Percentiles rank a stretch among this genome's conserved stretches.
These are phyloP conservation scores for Yamadazyma mexicana DNA, from an alignment of 1,139 yeast genomes.

Conservation along the genomic window DNA sequence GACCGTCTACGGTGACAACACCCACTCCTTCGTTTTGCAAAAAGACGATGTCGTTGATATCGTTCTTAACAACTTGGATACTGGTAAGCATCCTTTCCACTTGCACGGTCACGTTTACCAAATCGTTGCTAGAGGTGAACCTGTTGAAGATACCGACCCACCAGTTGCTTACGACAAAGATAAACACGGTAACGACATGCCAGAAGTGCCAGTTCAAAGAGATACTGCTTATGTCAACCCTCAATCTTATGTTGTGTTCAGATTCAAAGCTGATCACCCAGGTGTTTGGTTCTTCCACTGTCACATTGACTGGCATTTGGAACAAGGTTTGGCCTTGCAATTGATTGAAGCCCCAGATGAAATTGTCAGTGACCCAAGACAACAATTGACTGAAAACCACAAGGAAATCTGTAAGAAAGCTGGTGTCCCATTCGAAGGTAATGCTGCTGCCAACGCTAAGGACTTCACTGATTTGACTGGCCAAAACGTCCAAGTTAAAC, in stretches of 20 bases:
- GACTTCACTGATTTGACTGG: conserved; percentile 58
- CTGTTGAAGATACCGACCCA: conserved; percentile 47
- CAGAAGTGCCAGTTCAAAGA: conserved; percentile 62
- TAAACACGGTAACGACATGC: conserved; percentile 52
- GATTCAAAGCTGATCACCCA: conserved; percentile 79
- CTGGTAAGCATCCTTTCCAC: conserved; percentile 93
- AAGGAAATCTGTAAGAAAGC: conserved; percentile 46
- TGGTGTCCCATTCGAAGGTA: conserved; percentile 51
- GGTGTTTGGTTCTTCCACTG: conserved; percentile 96
- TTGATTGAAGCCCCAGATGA: conserved; percentile 72
- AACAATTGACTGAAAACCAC: conserved; percentile 47
- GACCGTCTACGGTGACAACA: conserved; percentile 65
- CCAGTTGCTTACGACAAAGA: conserved; percentile 52
- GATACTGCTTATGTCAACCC: conserved; percentile 67
- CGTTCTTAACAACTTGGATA: conserved; percentile 71
- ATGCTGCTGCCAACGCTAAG: conserved; percentile 65
- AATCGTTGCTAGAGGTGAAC: conserved; percentile 60
- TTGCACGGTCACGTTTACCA: conserved; percentile 86
- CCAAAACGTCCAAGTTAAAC: conserved; percentile 53
- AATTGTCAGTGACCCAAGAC: conserved; percentile 39
- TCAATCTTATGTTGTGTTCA: conserved; percentile 62
- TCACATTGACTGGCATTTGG: conserved; percentile 92
- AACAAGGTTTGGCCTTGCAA: conserved; percentile 77
- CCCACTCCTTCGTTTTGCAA: conserved; percentile 61
- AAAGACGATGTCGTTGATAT: conserved; percentile 67